Percentiles rank a stretch among this genome's conserved stretches.
phyloP scores from a whole-genome alignment of 192 early-diverging fungal genomes.

The Dimargaris xerosporica region DNA sequence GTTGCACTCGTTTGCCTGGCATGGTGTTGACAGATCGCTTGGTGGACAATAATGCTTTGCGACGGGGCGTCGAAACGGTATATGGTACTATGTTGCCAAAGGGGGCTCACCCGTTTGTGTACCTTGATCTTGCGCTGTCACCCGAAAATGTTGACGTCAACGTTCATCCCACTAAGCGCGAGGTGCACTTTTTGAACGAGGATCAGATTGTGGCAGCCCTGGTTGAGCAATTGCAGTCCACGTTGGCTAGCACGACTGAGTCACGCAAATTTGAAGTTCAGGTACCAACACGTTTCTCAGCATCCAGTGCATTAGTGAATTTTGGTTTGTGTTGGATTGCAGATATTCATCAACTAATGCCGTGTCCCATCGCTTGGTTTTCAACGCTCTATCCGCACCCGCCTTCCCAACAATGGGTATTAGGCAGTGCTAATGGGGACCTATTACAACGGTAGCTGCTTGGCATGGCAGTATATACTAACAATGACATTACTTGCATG shows the following conservation, averaged over 20 bases:
- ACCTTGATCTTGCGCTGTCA: constrained; percentile 74
- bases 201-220: constrained; percentile 61
- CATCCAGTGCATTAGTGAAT: no score
- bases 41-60: constrained; percentile 71
- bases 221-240: constrained; percentile 48
- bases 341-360: no score
- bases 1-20: no score
- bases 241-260: constrained; percentile 47
- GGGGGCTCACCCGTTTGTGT: constrained; percentile 78
- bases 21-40: constrained; percentile 14
- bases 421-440: no score
- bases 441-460: no score
- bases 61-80: constrained; percentile 65
- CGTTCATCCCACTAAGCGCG: constrained; percentile 92
- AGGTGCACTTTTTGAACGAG: constrained; percentile 88
- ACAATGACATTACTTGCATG: no score
- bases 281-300: not conserved
- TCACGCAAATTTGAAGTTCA: constrained; percentile 66
- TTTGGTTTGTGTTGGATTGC: no score
- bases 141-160: constrained; percentile 92
- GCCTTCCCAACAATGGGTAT: no score
- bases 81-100: constrained; percentile 73
- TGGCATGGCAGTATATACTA: no score
- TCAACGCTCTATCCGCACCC: no score
- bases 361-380: no score